These are phyloP conservation scores for Scolecobasidium constrictum DNA, from an alignment of 2,329 filamentous ascomycete genomes.

Conservation along the genomic window DNA sequence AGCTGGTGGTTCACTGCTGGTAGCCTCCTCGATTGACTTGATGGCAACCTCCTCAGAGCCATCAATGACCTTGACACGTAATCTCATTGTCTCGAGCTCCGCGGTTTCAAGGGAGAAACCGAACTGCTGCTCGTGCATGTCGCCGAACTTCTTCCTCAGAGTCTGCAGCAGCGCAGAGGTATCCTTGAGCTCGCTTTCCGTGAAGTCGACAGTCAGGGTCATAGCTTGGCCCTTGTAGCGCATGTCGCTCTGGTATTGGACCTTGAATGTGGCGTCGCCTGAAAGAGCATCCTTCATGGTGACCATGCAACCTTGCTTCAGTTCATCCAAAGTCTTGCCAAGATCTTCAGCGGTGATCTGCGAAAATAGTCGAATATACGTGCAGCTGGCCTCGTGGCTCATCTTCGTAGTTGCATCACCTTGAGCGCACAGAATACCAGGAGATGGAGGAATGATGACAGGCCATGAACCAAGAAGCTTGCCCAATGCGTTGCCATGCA, in stretches of 20 bases:
- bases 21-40: slow-evolving; percentile 20
- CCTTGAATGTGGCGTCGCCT: slow-evolving; percentile 20
- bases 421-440: slow-evolving; percentile 39
- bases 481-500: slow-evolving; percentile 41
- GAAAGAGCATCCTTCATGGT: slow-evolving; percentile 28
- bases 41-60: slow-evolving; percentile 31
- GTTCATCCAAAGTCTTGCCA: slow-evolving; percentile 19
- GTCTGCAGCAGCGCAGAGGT: slow-evolving; percentile 19
- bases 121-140: slow-evolving; percentile 35
- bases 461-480: slow-evolving; percentile 40
- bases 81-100: slow-evolving; percentile 38
- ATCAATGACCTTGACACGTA: slow-evolving; percentile 34
- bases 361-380: slow-evolving; percentile 33
- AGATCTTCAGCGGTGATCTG: slow-evolving; percentile 25
- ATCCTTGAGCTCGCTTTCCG: slow-evolving; percentile 23
- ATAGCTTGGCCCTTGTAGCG: slow-evolving; percentile 37
- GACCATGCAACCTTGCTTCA: slow-evolving; percentile 27
- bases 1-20: slow-evolving; percentile 19
- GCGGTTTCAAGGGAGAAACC: slow-evolving; percentile 31
- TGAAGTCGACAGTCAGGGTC: slow-evolving; percentile 25
- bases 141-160: slow-evolving; percentile 30
- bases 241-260: slow-evolving; percentile 34
- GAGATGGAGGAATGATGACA: slow-evolving; percentile 41
- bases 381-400: slow-evolving; percentile 34
- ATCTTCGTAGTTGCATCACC: slow-evolving; percentile 40